Base-by-base conservation (phyloP, 331 rosid genomes). In the Acacia pycnantha region DNA sequence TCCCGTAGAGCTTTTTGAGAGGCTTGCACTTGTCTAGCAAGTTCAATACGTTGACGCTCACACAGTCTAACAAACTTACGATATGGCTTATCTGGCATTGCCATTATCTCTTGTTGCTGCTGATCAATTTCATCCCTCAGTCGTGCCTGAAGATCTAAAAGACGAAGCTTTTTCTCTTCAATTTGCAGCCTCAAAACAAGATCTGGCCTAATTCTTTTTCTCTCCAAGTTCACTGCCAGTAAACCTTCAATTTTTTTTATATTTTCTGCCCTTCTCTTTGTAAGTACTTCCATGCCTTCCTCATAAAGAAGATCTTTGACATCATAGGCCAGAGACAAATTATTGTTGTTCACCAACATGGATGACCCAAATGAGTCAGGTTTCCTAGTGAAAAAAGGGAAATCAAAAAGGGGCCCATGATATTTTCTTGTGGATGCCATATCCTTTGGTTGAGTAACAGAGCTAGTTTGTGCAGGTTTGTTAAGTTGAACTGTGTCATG, bases 81-180 rank as follows among this genome's bases (percentile, higher is more conserved):
- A 84, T 96, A 96, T 69, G 98, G 98, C 85, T 98, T 94, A 65
- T 96, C 99, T 33, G 97, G 93, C 99, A 96, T 96, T 77, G 97
- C 93, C 98, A 96, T 94, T 87, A 96, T 96, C 90, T 96, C 97
- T 85, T 96, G 99, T 81, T 96, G 99, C 64, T 96, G 99, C 78
- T 94, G 97, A 89, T 96, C 99, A 78, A 96, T 92, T 88, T 94
- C 98, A 73, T 94, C 97, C 86, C 97, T 92, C 77, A 96, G 88
- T 43, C 97, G 97, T 46, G 99, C 89, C 89, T 94, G 99, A 71
- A 92, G 85, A 89, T 91, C 97, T 76, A 86, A 83, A 85, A 96
- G 98, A 51, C 95, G 92, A 61, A 96, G 94, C 87, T 96, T 96
- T 83, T 94, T 96, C 85, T 94, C 99, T 90, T 96, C 98, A 61